These are phyloP conservation scores for Pichia cephalocereana DNA, from an alignment of 805 yeast species.

Conservation along the genomic window DNA sequence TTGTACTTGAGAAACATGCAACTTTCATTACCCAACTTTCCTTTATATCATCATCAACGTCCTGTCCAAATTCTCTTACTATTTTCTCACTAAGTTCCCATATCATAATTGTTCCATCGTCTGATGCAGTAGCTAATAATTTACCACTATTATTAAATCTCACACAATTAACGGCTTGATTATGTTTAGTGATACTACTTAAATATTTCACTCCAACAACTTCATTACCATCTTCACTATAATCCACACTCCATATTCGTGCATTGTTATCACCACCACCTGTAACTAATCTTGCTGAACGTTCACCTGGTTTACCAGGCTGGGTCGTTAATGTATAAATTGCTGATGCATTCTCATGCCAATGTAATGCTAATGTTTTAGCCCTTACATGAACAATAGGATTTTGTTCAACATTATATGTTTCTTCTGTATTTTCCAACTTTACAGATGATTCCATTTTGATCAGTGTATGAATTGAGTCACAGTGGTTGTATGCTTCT, in stretches of 20 bases:
- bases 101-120: conserved; percentile 80
- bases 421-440: too few relatives aligned
- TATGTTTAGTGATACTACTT: conserved; percentile 76
- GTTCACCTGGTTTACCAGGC: conserved; percentile 24
- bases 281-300: conserved; percentile 55
- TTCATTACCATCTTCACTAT: conserved; percentile 16
- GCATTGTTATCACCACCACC: conserved; percentile 94
- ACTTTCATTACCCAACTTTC: conserved; percentile 71
- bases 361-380: conserved; percentile 48
- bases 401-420: not conserved
- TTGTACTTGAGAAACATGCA: conserved; percentile 43
- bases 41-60: conserved; percentile 40
- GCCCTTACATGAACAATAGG: conserved; percentile 15
- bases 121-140: conserved; percentile 82
- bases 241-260: conserved; percentile 34
- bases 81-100: conserved; percentile 59
- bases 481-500: too few relatives aligned
- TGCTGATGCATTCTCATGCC: conserved; percentile 72
- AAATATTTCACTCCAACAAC: conserved; percentile 53
- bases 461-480: too few relatives aligned
- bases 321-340: conserved; percentile 63
- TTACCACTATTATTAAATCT: conserved; percentile 68
- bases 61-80: conserved; percentile 52
- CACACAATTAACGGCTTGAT: conserved; percentile 90
- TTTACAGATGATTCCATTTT: too few relatives aligned